Conservation (phyloP, 2,329 filamentous ascomycete species). For the Cytospora chrysosperma region DNA sequence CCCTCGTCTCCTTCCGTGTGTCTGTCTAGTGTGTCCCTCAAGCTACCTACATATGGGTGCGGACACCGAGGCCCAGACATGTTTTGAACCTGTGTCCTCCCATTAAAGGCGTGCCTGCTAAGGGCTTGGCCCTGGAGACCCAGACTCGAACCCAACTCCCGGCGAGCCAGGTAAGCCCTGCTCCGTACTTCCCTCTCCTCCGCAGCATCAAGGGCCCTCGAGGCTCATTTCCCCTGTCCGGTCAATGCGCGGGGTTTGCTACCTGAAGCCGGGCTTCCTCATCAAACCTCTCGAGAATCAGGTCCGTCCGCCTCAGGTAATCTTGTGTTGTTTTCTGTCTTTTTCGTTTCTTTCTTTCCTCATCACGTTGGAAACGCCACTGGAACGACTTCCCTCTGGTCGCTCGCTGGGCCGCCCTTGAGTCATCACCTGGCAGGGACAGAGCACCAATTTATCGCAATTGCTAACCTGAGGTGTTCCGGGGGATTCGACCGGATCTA, state of each 20-base stretch:
- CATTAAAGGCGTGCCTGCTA: neutral
- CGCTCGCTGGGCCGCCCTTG: neutral
- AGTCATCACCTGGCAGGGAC: neutral
- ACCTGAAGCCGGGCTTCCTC: neutral
- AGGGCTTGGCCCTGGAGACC: constrained; percentile 1
- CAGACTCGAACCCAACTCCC: neutral
- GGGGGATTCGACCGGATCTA: neutral
- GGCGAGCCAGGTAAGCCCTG: neutral
- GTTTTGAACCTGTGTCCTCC: neutral
- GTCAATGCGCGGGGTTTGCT: neutral
- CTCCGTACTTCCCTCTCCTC: neutral
- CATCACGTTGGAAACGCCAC: constrained; percentile 4
- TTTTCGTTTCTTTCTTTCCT: too few species aligned
- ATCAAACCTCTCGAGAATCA: too few species aligned
- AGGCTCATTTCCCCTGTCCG: neutral
- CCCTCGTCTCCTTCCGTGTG: neutral
- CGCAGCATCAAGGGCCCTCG: neutral
- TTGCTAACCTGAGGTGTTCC: neutral
- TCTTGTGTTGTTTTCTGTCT: too few species aligned
- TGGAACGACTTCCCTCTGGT: constrained; percentile 9
- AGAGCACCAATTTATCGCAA: neutral
- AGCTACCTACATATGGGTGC: neutral
- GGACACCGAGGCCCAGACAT: neutral
- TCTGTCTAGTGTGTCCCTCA: too few species aligned
- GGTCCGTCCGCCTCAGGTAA: neutral